Conservation (phyloP, 371 early-diverging fungal species). For the Catenaria anguillulae region DNA sequence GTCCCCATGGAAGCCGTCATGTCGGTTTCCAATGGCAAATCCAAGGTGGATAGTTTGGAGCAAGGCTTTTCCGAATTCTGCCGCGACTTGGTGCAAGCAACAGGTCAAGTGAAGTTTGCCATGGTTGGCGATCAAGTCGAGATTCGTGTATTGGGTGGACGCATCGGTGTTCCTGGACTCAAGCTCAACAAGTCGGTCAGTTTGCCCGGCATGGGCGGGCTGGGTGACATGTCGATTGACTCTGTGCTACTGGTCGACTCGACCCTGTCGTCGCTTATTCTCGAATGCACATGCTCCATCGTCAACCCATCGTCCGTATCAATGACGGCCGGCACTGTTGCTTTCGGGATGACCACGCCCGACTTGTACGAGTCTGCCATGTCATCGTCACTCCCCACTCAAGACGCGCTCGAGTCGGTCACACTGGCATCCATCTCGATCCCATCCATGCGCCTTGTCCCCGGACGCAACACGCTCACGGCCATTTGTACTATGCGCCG, state of each 20-base stretch:
- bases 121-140: background rate
- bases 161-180: background rate
- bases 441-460: background rate
- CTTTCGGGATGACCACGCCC: background rate
- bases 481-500: background rate
- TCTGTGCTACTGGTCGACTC: background rate
- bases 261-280: background rate
- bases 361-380: background rate
- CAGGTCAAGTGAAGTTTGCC: background rate
- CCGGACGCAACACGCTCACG: background rate
- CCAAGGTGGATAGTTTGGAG: too few species aligned
- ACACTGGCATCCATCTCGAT: background rate
- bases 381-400: too few species aligned
- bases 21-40: background rate
- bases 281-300: background rate
- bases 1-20: background rate
- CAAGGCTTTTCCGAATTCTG: background rate
- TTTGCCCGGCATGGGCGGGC: background rate
- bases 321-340: background rate
- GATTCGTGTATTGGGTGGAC: background rate
- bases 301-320: background rate
- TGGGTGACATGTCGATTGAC: background rate
- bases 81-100: background rate
- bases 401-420: background rate
- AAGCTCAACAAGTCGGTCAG: background rate